These are phyloP conservation scores for Lactifluus hygrophoroides DNA, from an alignment of 768 basidiomycete species.

Conservation along the genomic window DNA sequence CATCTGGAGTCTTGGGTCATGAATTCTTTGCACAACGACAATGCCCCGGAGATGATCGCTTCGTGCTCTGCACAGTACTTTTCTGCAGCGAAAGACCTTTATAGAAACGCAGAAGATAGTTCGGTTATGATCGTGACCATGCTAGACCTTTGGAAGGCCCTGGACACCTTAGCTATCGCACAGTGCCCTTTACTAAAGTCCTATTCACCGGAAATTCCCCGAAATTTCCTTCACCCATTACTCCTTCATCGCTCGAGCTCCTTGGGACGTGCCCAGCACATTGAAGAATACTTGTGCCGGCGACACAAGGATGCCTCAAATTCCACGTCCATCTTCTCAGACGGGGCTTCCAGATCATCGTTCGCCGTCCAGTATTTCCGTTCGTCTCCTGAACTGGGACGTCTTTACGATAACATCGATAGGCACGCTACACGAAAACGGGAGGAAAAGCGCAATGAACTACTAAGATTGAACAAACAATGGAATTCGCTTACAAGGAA, in stretches of 20 bases:
- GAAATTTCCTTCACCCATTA: slow-evolving; percentile 31
- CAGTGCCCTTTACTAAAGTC: slow-evolving; percentile 32
- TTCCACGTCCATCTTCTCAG: neutral
- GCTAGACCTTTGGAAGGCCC: slow-evolving; percentile 25
- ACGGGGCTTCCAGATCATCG: neutral
- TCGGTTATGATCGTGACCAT: neutral
- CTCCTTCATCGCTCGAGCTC: slow-evolving; percentile 28
- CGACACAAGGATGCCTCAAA: neutral
- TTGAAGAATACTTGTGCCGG: neutral
- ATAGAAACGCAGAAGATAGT: neutral
- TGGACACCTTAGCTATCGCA: slow-evolving; percentile 33
- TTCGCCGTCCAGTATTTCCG: slow-evolving; percentile 9
- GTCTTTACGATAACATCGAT: neutral
- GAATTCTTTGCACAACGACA: neutral
- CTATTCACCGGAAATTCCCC: slow-evolving; percentile 40
- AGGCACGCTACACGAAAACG: neutral
- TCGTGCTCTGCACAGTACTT: neutral
- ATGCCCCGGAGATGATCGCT: neutral
- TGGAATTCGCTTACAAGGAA: neutral
- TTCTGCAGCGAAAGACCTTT: neutral
- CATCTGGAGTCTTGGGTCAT: neutral
- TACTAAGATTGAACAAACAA: neutral
- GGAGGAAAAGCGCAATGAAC: neutral
- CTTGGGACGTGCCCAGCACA: neutral
- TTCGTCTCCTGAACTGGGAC: neutral